These are phyloP conservation scores for Penicillium ochrochloron DNA, from an alignment of 495 filamentous ascomycete genomes.

Conservation along the genomic window DNA sequence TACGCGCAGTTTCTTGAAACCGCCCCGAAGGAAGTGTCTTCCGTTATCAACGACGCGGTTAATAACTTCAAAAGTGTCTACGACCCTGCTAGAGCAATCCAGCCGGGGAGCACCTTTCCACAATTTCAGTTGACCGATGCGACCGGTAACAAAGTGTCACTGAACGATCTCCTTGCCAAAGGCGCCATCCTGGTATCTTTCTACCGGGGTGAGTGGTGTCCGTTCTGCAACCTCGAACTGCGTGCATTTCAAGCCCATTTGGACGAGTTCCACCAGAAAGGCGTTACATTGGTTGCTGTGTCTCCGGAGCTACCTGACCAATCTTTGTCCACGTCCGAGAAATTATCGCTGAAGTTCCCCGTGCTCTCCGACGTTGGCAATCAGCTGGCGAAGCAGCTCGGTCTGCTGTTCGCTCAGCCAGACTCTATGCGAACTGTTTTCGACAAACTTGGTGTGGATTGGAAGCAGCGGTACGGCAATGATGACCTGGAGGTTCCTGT, in stretches of 20 bases:
- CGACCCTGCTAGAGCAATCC: conserved; percentile 30
- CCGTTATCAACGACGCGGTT: no score
- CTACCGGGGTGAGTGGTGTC: conserved; percentile 52
- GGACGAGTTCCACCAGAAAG: conserved; percentile 35
- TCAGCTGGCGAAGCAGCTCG: conserved; percentile 37
- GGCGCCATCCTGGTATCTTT: conserved; percentile 47
- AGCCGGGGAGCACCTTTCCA: conserved; percentile 38
- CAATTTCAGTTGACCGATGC: conserved; percentile 36
- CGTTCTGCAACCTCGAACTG: conserved; percentile 46
- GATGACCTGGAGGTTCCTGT: conserved; percentile 38
- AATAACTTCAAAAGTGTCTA: conserved; percentile 15
- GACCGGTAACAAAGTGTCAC: conserved; percentile 30
- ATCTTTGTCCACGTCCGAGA: conserved; percentile 36
- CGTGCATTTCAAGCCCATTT: conserved; percentile 35
- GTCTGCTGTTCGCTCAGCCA: conserved; percentile 33
- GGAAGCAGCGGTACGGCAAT: conserved; percentile 33
- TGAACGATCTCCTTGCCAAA: conserved; percentile 35
- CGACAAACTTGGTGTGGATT: conserved; percentile 27
- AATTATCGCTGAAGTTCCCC: conserved; percentile 39
- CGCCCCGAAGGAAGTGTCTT: no score
- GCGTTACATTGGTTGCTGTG: conserved; percentile 45
- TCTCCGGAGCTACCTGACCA: conserved; percentile 43
- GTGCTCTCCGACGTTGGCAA: conserved; percentile 47
- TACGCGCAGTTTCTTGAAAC: no score
- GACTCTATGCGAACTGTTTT: conserved; percentile 32